Percentiles rank a stretch among this genome's conserved stretches.
These are phyloP conservation scores for Ophioceras dolichostomum DNA, from an alignment of 2,329 filamentous ascomycete genomes.

Conservation along the genomic window DNA sequence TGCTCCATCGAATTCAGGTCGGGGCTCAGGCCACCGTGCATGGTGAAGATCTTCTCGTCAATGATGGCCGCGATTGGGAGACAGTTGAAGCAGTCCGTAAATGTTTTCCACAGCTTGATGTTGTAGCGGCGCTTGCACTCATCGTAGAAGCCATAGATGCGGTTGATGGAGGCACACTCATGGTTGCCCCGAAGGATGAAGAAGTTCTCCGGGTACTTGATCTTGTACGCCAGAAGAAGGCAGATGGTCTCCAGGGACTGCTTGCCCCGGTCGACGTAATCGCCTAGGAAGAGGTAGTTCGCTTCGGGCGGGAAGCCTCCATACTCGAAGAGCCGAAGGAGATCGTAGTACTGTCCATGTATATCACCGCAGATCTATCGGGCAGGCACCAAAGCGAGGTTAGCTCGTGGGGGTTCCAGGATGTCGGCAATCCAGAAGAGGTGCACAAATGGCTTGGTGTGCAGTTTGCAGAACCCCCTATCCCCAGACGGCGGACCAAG, in stretches of 20 bases:
- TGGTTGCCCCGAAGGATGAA: slow-evolving; percentile 98
- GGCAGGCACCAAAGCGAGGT: too few relatives aligned
- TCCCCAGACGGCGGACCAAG: too few relatives aligned
- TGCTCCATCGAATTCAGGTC: slow-evolving; percentile 99
- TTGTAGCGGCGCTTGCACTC: slow-evolving; percentile 99
- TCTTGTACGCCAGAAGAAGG: slow-evolving; percentile 94
- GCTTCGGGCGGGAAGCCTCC: slow-evolving; percentile 96
- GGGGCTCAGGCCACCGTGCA: slow-evolving; percentile 95
- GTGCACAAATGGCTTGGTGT: too few relatives aligned
- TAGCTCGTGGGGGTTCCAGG: too few relatives aligned
- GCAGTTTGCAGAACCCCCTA: too few relatives aligned
- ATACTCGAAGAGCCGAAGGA: slow-evolving; percentile 94
- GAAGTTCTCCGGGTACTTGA: slow-evolving; percentile 99
- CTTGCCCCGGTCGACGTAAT: slow-evolving; percentile 98
- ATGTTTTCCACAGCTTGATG: slow-evolving; percentile 99
- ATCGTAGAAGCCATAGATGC: slow-evolving; percentile 99
- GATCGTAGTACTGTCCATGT: slow-evolving; percentile 97
- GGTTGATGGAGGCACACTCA: slow-evolving; percentile 97
- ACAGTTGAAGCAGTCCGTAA: slow-evolving; percentile 99
- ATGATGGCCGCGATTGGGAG: slow-evolving; percentile 97
- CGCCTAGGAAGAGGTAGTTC: slow-evolving; percentile 98
- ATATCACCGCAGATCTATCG: slow-evolving; percentile 95
- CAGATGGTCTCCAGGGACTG: slow-evolving; percentile 98
- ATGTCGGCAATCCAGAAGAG: too few relatives aligned
- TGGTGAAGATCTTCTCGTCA: slow-evolving; percentile 99